phyloP scores from a whole-genome alignment of 2,329 filamentous ascomycete species.

The Cytospora piceae region DNA sequence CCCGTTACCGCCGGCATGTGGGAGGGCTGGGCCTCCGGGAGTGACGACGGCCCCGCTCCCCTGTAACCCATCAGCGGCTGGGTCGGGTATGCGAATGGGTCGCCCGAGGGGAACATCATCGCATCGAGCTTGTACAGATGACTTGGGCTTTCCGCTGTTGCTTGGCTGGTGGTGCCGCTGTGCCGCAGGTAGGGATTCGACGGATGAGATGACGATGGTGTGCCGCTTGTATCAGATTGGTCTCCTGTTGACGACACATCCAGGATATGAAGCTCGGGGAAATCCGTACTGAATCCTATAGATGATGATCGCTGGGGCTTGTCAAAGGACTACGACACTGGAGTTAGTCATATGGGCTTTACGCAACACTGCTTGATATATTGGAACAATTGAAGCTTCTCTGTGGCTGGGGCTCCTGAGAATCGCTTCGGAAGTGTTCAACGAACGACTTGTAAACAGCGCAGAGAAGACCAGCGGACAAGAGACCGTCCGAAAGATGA shows the following conservation, averaged over 20 bases:
- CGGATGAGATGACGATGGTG: constrained; percentile 39
- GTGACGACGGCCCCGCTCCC: constrained; percentile 41
- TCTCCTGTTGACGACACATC: constrained; percentile 49
- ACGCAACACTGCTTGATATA: background rate
- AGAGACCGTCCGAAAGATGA: background rate
- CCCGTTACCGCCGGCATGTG: constrained; percentile 38
- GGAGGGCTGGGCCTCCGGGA: constrained; percentile 40
- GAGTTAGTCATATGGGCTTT: background rate
- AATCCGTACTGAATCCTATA: constrained; percentile 44
- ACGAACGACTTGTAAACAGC: background rate
- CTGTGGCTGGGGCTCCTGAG: background rate
- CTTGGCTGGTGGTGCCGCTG: constrained; percentile 32
- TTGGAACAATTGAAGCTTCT: background rate
- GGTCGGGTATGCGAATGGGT: constrained; percentile 80
- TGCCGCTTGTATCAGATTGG: constrained; percentile 42
- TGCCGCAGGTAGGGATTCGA: constrained; percentile 32
- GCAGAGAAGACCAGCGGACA: background rate
- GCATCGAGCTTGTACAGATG: constrained; percentile 71
- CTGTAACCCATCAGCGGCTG: constrained; percentile 68
- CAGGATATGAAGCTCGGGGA: constrained; percentile 50
- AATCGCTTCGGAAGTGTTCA: background rate
- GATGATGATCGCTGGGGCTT: constrained; percentile 37
- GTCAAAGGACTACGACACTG: constrained; percentile 41
- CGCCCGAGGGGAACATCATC: constrained; percentile 79
- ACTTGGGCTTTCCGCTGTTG: constrained; percentile 42